phyloP scores from a whole-genome alignment of 2,329 filamentous ascomycete genomes.

The Tympanopsis confertula region DNA sequence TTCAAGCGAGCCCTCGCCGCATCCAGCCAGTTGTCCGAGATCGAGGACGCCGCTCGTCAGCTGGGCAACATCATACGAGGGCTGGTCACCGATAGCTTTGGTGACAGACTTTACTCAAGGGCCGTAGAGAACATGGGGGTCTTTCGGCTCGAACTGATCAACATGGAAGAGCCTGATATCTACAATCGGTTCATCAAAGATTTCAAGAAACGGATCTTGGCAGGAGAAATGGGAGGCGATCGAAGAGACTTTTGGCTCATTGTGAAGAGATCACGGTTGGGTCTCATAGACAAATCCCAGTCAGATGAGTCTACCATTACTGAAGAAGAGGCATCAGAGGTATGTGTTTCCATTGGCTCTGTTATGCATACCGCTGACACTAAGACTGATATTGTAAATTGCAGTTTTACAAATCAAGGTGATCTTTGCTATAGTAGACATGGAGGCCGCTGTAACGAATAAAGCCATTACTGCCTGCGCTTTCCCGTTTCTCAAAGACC shows the following conservation, averaged over 20 bases:
- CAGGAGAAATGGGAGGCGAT: constrained; percentile 63
- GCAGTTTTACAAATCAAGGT: no score
- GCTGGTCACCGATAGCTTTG: constrained; percentile 63
- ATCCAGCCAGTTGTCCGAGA: constrained; percentile 45
- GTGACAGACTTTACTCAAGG: constrained; percentile 61
- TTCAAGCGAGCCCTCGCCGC: constrained; percentile 70
- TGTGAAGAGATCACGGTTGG: constrained; percentile 54
- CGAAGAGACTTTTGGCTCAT: constrained; percentile 73
- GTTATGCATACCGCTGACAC: not conserved
- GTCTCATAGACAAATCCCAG: constrained; percentile 57
- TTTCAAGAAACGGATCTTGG: constrained; percentile 62
- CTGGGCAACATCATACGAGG: constrained; percentile 61
- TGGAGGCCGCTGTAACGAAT: no score
- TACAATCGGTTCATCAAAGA: constrained; percentile 66
- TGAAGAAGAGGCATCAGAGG: constrained; percentile 59
- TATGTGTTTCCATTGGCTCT: constrained; percentile 11
- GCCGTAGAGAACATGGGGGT: constrained; percentile 67
- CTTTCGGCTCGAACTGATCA: constrained; percentile 66
- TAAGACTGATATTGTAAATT: no score
- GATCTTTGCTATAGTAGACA: no score
- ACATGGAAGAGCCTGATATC: constrained; percentile 61
- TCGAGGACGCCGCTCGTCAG: constrained; percentile 60
- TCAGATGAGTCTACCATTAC: constrained; percentile 55
- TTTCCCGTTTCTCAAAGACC: no score
- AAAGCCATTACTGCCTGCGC: no score